These are phyloP conservation scores for Blepharisma japonicum DNA, from an alignment of 73 alveolate genomes.

Conservation along the genomic window DNA sequence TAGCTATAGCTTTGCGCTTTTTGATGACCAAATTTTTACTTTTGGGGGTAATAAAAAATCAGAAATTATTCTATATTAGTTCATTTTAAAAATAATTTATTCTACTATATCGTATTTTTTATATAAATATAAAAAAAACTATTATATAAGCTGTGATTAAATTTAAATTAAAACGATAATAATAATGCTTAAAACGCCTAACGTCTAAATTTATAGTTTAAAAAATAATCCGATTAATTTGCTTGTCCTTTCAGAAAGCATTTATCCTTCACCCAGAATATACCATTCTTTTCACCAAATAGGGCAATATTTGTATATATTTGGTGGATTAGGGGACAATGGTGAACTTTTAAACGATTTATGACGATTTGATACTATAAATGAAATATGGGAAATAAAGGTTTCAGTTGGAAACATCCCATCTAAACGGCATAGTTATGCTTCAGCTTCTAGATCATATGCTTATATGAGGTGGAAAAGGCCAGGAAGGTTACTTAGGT, in stretches of 20 bases:
- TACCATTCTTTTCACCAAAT: neutral
- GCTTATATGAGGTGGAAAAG: slow-evolving; percentile 21
- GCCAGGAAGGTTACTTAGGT: neutral
- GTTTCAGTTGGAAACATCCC: neutral
- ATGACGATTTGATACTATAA: neutral
- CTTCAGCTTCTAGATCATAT: slow-evolving; percentile 16
- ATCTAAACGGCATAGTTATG: neutral
- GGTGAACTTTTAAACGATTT: neutral
- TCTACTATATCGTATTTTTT: too few species aligned
- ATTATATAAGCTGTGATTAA: too few species aligned
- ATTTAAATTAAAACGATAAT: too few species aligned
- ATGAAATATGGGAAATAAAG: neutral
- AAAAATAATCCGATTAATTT: neutral
- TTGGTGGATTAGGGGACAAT: slow-evolving; percentile 3
- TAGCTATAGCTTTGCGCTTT: neutral
- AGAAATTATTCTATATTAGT: neutral
- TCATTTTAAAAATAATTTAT: too few species aligned
- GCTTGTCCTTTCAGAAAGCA: neutral
- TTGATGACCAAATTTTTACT: neutral
- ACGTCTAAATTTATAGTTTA: too few species aligned
- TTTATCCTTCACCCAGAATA: neutral
- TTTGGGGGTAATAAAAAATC: neutral
- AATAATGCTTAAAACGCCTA: too few species aligned
- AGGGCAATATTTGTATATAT: neutral
- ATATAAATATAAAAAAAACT: too few species aligned